Evolutionary conservation across 768 basidiomycete species (phyloP), one percentile per base, ranked within the genome.

Genomic region (Agrocybe praecox): DNA sequence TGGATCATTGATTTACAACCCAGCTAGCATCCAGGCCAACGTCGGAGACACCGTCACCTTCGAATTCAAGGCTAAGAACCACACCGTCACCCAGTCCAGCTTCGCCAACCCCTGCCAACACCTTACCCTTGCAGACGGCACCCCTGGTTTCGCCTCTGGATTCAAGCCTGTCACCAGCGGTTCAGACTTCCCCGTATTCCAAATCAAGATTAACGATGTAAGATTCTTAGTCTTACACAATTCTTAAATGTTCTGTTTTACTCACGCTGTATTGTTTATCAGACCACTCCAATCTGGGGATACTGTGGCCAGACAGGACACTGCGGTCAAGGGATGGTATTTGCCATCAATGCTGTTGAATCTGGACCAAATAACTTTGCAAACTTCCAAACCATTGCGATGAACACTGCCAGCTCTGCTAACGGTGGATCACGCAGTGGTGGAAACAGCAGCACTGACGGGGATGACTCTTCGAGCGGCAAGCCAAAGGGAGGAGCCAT

Each of bases 301-400:
- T 86, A 80, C 72, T 86, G 86, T 64, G 73, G 74, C 0, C 84
- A 86, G 62, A 60, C 65, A 1, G 69, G 66, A 48, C 86, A 87
- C 67, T 87, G 86, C 63, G 73, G 67, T 0, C 57, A 72, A 23
- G 86, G 86, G 49, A 88, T 88, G 87, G 86, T 88, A 49, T 86
- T 87, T 62, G 65, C 83, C n/a, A 78, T 79, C 62, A 88, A 85
- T 69, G 78, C 84, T 1, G 72, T 75, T 22, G 80, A 80, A 66
- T 67, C 72, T 6, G 76, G 82, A 21, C 60, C 79, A 18, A 79
- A 84, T 64, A 84, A 69, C 66, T 86, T 82, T 60, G 77, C 67
- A 9, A 80, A 79, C 7, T 87, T 84, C 76, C 59, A 69, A 44
- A 67, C 68, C 24, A 64, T 72, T n/a, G 72, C 74, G 0, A 62